Percentiles rank a stretch among this genome's conserved stretches.
Conservation (phyloP, 306 rosid species). For the Calophaca sinica region DNA sequence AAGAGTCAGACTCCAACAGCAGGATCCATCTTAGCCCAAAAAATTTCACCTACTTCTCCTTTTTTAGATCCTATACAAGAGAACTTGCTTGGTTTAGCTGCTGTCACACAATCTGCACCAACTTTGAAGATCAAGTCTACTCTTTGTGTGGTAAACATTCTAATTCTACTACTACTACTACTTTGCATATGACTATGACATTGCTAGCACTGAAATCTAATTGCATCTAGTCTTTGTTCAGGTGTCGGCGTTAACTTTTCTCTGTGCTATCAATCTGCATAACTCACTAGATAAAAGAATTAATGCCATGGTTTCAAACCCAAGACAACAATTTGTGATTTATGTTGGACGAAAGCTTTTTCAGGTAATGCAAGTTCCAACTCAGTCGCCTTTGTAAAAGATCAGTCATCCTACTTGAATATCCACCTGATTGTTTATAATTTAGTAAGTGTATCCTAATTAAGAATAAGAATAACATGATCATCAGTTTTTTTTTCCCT, state of each 20-base stretch:
- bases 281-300: constrained; percentile 49
- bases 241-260: constrained; percentile 70
- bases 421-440: constrained; percentile 18
- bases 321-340: constrained; percentile 64
- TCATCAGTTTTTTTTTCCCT: background rate
- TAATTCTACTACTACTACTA: constrained; percentile 19
- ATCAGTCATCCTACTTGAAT: background rate
- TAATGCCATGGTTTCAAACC: constrained; percentile 44
- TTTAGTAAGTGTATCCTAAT: constrained; percentile 26
- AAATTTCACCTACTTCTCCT: constrained; percentile 49
- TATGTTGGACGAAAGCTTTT: constrained; percentile 78
- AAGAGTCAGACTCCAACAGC: constrained; percentile 72
- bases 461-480: constrained; percentile 20
- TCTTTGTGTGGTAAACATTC: constrained; percentile 69
- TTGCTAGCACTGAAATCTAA: constrained; percentile 26
- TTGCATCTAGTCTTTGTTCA: constrained; percentile 44
- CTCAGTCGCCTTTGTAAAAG: constrained; percentile 14
- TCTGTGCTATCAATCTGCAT: constrained; percentile 60
- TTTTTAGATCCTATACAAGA: constrained; percentile 53
- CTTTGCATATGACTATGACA: constrained; percentile 27
- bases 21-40: constrained; percentile 66
- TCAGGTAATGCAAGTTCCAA: constrained; percentile 61
- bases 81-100: constrained; percentile 65
- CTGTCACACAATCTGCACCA: constrained; percentile 56
- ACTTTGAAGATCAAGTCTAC: constrained; percentile 57